phyloP scores from a whole-genome alignment of 345 rosid species.

The Chamaenerion angustifolium region DNA sequence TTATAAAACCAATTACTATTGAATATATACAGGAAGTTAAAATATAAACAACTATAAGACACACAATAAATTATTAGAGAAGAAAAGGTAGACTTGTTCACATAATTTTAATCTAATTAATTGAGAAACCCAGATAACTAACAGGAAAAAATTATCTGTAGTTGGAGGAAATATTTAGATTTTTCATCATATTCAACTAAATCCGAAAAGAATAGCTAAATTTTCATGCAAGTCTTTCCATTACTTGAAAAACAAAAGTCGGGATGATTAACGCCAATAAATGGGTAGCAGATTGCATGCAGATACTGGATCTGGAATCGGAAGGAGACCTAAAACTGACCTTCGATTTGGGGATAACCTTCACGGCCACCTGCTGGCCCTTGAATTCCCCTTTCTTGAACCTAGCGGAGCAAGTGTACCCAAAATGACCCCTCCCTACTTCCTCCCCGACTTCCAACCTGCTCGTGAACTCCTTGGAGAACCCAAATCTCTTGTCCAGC shows the following conservation, averaged over 20 bases:
- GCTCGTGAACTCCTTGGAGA: constrained; percentile 56
- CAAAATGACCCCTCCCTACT: constrained; percentile 96
- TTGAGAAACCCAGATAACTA: too few relatives aligned
- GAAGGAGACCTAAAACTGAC: constrained; percentile 17
- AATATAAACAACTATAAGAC: too few relatives aligned
- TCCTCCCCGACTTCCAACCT: constrained; percentile 66
- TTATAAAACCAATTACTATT: too few relatives aligned
- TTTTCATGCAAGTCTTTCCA: neutral
- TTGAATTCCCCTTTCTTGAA: constrained; percentile 82
- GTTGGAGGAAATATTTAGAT: neutral
- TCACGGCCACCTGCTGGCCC: constrained; percentile 82
- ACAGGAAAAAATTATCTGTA: too few relatives aligned
- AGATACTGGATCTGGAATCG: neutral
- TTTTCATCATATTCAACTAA: neutral
- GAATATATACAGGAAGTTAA: too few relatives aligned
- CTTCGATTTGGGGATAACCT: constrained; percentile 89
- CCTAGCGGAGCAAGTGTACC: constrained; percentile 85
- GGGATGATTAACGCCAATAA: neutral
- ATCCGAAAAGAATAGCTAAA: neutral
- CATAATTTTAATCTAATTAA: too few relatives aligned
- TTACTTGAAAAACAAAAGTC: too few relatives aligned
- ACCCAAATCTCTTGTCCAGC: constrained; percentile 86
- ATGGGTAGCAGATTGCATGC: neutral
- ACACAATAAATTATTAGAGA: too few relatives aligned
- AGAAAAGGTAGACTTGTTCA: too few relatives aligned